These are phyloP conservation scores for Paecilomyces sp. DNA, from an alignment of 2,329 filamentous ascomycete species.

Conservation along the genomic window DNA sequence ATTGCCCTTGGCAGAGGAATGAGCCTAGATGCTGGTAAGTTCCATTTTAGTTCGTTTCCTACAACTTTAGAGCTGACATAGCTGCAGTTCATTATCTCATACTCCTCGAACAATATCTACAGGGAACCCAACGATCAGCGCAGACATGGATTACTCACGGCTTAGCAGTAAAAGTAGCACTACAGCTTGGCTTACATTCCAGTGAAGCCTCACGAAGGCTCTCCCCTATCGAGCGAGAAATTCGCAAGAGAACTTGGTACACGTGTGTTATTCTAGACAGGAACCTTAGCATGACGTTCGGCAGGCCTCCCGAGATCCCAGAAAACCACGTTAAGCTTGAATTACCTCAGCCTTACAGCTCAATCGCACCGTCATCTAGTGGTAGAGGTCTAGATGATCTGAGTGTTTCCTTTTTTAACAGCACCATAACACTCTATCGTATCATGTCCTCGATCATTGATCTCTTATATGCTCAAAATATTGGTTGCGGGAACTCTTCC, in stretches of 20 bases:
- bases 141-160: slow-evolving; percentile 51
- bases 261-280: slow-evolving; percentile 39
- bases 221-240: slow-evolving; percentile 38
- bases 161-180: slow-evolving; percentile 44
- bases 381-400: slow-evolving; percentile 1
- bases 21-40: slow-evolving; percentile 39
- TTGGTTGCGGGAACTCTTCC: slow-evolving; percentile 25
- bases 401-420: slow-evolving; percentile 8
- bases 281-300: slow-evolving; percentile 47
- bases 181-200: slow-evolving; percentile 47
- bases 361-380: not conserved
- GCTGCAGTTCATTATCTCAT: slow-evolving; percentile 42
- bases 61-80: not conserved
- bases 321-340: slow-evolving; percentile 37
- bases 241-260: slow-evolving; percentile 44
- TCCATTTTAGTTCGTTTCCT: not conserved
- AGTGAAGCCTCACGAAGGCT: slow-evolving; percentile 27
- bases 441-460: slow-evolving; percentile 30
- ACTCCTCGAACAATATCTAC: slow-evolving; percentile 45
- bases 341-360: slow-evolving; percentile 20
- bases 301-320: slow-evolving; percentile 41
- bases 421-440: slow-evolving; percentile 20
- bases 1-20: slow-evolving; percentile 27
- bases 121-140: slow-evolving; percentile 47
- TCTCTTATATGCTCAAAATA: slow-evolving; percentile 37